These are phyloP conservation scores for Wallacemonas sp. DNA, from an alignment of 208 protist genomes.

Conservation along the genomic window DNA sequence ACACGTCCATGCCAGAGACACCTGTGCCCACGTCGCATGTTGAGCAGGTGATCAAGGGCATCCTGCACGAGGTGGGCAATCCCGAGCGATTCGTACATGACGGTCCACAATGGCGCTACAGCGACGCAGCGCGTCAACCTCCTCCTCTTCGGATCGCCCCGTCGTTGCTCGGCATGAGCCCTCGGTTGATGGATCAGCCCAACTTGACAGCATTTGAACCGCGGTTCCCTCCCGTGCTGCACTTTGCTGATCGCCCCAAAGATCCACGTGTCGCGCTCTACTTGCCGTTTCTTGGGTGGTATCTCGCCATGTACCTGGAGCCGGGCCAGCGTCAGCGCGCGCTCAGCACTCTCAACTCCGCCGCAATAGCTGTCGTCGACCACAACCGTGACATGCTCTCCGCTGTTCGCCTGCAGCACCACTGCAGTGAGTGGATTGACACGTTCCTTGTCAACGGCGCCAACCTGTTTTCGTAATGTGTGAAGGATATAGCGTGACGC, in stretches of 20 bases:
- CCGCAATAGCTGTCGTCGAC: neutral
- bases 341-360: neutral
- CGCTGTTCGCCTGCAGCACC: neutral
- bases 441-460: neutral
- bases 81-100: neutral
- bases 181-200: neutral
- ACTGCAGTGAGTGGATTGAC: neutral
- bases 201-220: neutral
- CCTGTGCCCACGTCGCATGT: neutral
- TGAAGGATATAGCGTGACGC: no score
- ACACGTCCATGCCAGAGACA: neutral
- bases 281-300: conserved; percentile 9
- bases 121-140: no score
- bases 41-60: neutral
- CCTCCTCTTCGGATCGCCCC: neutral
- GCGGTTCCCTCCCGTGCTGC: neutral
- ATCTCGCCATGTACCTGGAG: conserved; percentile 6
- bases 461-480: no score
- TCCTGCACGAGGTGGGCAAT: neutral
- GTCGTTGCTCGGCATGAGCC: neutral
- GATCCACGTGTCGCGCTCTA: neutral
- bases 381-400: neutral
- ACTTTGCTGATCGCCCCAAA: conserved; percentile 7
- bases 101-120: neutral
- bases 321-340: neutral